Base-by-base conservation (phyloP, 202 grass and related monocot species). In the Saccharum hybrid region DNA sequence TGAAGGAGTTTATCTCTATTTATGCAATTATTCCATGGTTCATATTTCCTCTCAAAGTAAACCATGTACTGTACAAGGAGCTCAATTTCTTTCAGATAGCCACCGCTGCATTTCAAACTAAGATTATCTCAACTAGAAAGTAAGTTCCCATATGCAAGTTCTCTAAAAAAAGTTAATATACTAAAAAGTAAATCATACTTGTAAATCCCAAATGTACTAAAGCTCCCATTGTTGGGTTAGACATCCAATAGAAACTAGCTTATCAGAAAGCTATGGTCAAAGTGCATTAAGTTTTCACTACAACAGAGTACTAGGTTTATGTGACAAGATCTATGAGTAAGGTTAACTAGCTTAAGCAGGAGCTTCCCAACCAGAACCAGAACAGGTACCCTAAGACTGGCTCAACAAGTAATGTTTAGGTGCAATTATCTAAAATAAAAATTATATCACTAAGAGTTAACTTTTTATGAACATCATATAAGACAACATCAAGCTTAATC, bases 331-430 rank as follows among this genome's bases (percentile, higher is more conserved):
- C 19, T 69, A 46, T 46, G 42, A 39, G 66, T 11, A 41, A 40
- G 21, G 56, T 26, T 65, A 83, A 36, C 54, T 77, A 66, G 45
- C 19, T 52, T 33, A 82, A 82, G 66, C 36, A 83, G 59, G 59
- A 64, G 60, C 18, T 11, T 38, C 26, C 74, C 60, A 66, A 73
- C 62, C 38, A 73, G 26, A 42, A 4, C 40, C 26, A 56, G 43
- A 68, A 59, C 23, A 13, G 12, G 15, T 60, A 43, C 16, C 19
- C 74, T 38, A 59, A 34, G 10, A 41, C 30, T 68, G 57, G 48
- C 68, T 16, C 11, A 88, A 49, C 14, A 99, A 93, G 14, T 66
- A 12, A 73, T 46, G 7, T 66, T 57, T 21, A 21, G 37, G 69
- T 68, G 49, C 49, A 66, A 66, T 40, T 74, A 71, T 57, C 39